phyloP scores from a whole-genome alignment of 148 eudicot species.

The Rhododendron molle region DNA sequence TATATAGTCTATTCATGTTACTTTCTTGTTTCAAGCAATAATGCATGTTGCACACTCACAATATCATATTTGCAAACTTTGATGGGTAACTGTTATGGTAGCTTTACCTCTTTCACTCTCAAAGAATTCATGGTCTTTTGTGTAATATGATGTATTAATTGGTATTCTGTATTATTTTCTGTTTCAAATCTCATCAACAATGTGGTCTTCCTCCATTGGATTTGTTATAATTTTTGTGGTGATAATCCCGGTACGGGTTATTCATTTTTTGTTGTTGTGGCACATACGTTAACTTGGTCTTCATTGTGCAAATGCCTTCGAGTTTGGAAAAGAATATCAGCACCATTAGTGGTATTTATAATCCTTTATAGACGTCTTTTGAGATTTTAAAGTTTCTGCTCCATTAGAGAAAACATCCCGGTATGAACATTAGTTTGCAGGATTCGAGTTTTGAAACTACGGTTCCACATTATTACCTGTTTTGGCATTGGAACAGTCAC shows the following conservation, averaged over 20 bases:
- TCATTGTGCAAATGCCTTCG: background rate
- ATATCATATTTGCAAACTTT: background rate
- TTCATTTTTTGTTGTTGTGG: background rate
- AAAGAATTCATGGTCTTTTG: background rate
- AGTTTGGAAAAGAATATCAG: background rate
- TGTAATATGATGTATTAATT: background rate
- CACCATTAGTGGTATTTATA: background rate
- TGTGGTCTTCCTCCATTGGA: background rate
- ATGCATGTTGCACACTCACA: background rate
- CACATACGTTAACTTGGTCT: background rate
- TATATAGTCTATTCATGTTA: background rate
- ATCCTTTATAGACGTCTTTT: background rate
- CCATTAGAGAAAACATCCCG: background rate
- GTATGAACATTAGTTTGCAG: background rate
- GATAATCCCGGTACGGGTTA: background rate
- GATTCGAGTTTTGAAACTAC: background rate
- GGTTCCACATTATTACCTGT: background rate
- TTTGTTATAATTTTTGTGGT: background rate
- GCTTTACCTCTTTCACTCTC: background rate
- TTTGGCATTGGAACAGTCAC: background rate
- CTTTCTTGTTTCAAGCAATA: slow-evolving; percentile 9
- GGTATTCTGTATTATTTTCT: background rate
- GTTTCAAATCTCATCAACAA: background rate
- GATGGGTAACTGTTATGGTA: background rate
- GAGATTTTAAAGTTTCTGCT: background rate